A percentile compares a stretch with the other conserved stretches of the same genome.
These are phyloP conservation scores for Picea abies DNA, from an alignment of 83 land plant genomes.

Conservation along the genomic window DNA sequence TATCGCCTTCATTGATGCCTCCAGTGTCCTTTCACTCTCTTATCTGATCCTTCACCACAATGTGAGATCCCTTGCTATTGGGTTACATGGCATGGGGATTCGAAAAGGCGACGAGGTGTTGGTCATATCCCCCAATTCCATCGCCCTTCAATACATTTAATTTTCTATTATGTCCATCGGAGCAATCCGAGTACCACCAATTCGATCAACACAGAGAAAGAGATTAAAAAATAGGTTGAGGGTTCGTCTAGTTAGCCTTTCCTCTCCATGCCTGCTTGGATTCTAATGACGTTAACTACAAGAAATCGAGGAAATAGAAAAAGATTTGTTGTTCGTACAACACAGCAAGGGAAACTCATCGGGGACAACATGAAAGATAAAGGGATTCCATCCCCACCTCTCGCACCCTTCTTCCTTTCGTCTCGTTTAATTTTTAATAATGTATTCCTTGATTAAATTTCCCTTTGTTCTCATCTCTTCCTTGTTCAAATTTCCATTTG, in stretches of 20 bases:
- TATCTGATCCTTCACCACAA: conserved; percentile 28
- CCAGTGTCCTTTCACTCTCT: conserved; percentile 21
- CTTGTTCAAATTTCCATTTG: too few species aligned
- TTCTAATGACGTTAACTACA: too few species aligned
- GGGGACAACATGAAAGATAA: conserved; percentile 69
- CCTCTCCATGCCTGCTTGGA: too few species aligned
- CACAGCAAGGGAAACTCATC: conserved; percentile 36
- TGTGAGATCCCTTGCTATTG: conserved; percentile 46
- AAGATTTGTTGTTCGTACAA: too few species aligned
- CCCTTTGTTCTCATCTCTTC: too few species aligned
- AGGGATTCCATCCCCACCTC: conserved; percentile 47
- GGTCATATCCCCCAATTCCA: conserved; percentile 49
- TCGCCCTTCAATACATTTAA: conserved; percentile 41
- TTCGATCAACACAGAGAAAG: conserved; percentile 50
- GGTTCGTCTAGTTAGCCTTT: conserved; percentile 34
- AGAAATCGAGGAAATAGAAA: too few species aligned
- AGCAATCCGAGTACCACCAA: conserved; percentile 61
- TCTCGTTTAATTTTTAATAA: too few species aligned
- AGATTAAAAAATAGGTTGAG: conserved; percentile 42
- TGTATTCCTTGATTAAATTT: too few species aligned
- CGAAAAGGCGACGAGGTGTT: conserved; percentile 59
- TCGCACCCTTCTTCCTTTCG: too few species aligned
- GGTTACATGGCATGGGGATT: conserved; percentile 42
- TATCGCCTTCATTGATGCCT: conserved; percentile 49
- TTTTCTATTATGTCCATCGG: conserved; percentile 54